These are phyloP conservation scores for Nymphaea colorata DNA, from an alignment of 164 flowering plant species.

Conservation along the genomic window DNA sequence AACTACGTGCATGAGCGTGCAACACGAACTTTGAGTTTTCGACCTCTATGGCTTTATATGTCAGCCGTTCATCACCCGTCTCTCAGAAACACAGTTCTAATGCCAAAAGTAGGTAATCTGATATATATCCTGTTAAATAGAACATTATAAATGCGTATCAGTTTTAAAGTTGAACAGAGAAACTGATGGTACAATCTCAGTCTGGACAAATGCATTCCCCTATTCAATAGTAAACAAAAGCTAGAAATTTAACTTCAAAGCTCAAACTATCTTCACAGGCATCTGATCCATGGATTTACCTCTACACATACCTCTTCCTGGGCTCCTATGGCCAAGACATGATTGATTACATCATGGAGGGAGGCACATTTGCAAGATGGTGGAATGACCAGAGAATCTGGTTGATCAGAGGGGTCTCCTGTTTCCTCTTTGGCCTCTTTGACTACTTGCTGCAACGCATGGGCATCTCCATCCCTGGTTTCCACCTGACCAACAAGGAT, in stretches of 20 bases:
- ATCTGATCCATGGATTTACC: constrained; percentile 38
- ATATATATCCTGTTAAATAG: too few relatives aligned
- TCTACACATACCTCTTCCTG: constrained; percentile 40
- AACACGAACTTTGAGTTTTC: too few relatives aligned
- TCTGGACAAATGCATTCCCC: too few relatives aligned
- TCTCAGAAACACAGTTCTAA: too few relatives aligned
- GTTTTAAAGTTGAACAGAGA: too few relatives aligned
- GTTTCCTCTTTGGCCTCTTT: constrained; percentile 24
- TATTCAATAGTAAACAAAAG: too few relatives aligned
- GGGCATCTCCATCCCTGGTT: constrained; percentile 33
- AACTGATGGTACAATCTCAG: too few relatives aligned
- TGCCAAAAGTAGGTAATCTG: too few relatives aligned
- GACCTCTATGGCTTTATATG: too few relatives aligned
- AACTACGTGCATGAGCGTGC: too few relatives aligned
- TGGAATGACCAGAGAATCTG: constrained; percentile 76
- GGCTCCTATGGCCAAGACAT: constrained; percentile 54
- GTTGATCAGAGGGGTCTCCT: constrained; percentile 52
- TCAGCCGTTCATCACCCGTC: too few relatives aligned
- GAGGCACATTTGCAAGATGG: constrained; percentile 40
- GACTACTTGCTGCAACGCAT: constrained; percentile 28
- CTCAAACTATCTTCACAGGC: constrained; percentile 15
- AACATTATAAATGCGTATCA: too few relatives aligned
- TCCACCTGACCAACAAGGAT: constrained; percentile 53
- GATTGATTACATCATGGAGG: constrained; percentile 23
- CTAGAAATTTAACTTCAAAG: not conserved